phyloP scores from a whole-genome alignment of 2,329 filamentous ascomycete species.

The Elsinoe batatas region DNA sequence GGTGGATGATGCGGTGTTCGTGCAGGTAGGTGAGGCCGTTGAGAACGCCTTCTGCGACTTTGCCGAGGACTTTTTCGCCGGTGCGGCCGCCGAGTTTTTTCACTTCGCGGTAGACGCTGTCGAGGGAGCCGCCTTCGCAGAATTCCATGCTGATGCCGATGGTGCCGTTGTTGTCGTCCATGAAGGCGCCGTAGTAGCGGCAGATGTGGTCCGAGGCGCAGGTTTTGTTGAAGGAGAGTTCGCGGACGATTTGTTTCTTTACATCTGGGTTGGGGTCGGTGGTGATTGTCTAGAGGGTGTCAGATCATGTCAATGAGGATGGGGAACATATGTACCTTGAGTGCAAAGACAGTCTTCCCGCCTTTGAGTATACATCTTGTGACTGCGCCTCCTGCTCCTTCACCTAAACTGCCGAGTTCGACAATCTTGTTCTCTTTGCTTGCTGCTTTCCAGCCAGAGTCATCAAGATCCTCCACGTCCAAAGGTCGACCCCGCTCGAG shows the following conservation, averaged over 20 bases:
- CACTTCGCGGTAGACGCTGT: conserved; percentile 95
- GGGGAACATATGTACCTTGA: conserved; percentile 58
- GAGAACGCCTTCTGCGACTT: conserved; percentile 89
- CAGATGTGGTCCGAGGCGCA: conserved; percentile 95
- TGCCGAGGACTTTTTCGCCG: conserved; percentile 93
- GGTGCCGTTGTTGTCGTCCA: conserved; percentile 88
- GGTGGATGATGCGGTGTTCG: conserved; percentile 92
- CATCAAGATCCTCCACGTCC: conserved; percentile 90
- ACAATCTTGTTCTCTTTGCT: conserved; percentile 80
- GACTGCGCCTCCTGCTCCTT: conserved; percentile 91
- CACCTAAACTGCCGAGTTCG: conserved; percentile 80
- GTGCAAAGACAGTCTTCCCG: conserved; percentile 86
- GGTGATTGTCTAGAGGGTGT: conserved; percentile 69
- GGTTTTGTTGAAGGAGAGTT: conserved; percentile 95
- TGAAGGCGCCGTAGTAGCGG: conserved; percentile 93
- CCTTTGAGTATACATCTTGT: conserved; percentile 82
- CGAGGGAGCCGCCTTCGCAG: conserved; percentile 89
- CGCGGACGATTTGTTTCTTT: conserved; percentile 95
- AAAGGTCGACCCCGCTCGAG: conserved; percentile 73
- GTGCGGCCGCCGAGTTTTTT: conserved; percentile 90
- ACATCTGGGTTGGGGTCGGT: conserved; percentile 96
- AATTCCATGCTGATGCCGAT: conserved; percentile 99
- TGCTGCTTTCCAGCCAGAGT: conserved; percentile 89
- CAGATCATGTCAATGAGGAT: conserved; percentile 9
- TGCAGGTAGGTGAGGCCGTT: conserved; percentile 92